phyloP scores from a whole-genome alignment of 257 asterid species.

The Solanum paucissectum region DNA sequence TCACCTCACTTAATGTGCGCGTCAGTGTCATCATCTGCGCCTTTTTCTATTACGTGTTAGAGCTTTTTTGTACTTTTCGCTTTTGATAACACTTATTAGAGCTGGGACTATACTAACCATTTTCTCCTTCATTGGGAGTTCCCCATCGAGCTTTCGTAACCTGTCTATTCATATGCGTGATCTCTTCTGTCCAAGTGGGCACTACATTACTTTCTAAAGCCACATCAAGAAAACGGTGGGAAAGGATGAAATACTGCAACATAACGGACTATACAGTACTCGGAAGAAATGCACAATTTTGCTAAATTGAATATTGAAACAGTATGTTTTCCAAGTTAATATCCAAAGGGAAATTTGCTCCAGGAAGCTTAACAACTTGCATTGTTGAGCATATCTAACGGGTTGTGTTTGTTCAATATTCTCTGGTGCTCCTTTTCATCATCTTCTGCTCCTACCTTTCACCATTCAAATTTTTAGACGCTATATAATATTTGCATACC shows the following conservation, averaged over 20 bases:
- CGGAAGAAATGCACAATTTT: background rate
- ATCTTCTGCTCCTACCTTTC: background rate
- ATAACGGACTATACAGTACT: background rate
- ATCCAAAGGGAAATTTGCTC: background rate
- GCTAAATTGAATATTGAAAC: background rate
- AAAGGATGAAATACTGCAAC: background rate
- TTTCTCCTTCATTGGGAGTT: background rate
- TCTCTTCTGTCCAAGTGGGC: background rate
- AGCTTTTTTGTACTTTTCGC: background rate
- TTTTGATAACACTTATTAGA: background rate
- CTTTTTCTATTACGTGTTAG: background rate
- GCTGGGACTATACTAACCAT: background rate
- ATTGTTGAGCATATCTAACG: background rate
- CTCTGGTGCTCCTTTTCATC: background rate
- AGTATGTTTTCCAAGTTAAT: background rate
- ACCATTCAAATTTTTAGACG: background rate
- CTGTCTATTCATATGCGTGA: background rate
- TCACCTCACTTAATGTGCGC: background rate
- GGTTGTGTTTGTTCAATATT: background rate
- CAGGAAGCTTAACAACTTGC: background rate
- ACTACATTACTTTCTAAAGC: background rate
- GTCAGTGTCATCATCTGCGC: background rate
- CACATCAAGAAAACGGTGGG: background rate
- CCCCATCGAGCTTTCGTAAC: background rate
- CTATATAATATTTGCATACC: background rate